These are phyloP conservation scores for Cladorrhinum sp. DNA, from an alignment of 2,329 filamentous ascomycete species.

Conservation along the genomic window DNA sequence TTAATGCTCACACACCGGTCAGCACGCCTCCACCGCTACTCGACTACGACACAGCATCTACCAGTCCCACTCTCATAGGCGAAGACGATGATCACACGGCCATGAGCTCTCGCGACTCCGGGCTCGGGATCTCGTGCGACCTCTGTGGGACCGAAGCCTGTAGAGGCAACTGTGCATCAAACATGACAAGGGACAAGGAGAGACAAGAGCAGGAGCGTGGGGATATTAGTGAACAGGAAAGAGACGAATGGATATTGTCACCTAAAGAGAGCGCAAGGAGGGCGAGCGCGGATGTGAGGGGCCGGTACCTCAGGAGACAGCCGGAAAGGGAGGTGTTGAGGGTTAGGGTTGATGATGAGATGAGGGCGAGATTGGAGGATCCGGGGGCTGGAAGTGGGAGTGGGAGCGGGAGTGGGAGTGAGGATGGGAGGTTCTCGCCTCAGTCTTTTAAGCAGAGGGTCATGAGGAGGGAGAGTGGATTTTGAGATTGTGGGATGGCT, in stretches of 20 bases:
- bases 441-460: constrained; percentile 27
- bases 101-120: not conserved
- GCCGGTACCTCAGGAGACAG: constrained; percentile 10
- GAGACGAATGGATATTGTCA: not conserved
- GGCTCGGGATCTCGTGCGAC: not conserved
- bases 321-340: not conserved
- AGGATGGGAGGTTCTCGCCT: constrained; percentile 21
- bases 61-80: not conserved
- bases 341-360: not conserved
- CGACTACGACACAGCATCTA: not conserved
- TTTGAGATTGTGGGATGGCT: not conserved
- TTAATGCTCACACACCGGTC: not conserved
- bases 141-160: not conserved
- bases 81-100: not conserved
- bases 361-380: not conserved
- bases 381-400: not conserved
- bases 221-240: not conserved
- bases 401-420: not conserved
- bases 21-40: not conserved
- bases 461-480: constrained; percentile 12
- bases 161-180: not conserved
- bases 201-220: not conserved
- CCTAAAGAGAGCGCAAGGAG: not conserved
- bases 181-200: not conserved
- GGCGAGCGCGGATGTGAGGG: constrained; percentile 2